Base-by-base conservation (phyloP, 2,329 filamentous ascomycete species). In the Zasmidium citrigriseum region DNA sequence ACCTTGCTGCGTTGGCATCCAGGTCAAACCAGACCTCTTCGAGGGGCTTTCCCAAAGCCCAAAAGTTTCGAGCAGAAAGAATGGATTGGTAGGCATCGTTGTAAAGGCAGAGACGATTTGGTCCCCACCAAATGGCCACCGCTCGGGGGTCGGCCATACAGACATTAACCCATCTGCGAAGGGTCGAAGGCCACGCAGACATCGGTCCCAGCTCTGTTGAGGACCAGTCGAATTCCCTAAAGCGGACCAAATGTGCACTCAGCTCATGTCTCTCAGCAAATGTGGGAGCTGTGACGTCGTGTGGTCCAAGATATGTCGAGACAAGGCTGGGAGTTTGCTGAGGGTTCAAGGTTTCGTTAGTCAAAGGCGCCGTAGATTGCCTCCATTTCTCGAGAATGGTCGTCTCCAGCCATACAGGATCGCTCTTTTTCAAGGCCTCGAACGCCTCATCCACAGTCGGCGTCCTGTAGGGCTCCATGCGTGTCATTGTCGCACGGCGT, bases 11-110 rank as follows among this genome's bases (percentile, higher is more conserved):
- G 27, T n/a, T 44, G 11, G 45, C 34, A 24, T 58, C 54, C 18
- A 61, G 20, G 18, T 67, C 64, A 10, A 49, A 57, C 59, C 62
- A 65, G 10, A 61, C 56, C 14, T 54, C 18, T 9, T 14, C 12
- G 4, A 64, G 48, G 44, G 69, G 69, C 22, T 54, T 41, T 41
- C 60, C 60, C 10, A 66, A 41, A 2, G 53, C 54, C 5, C 34
- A 20, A 0, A 62, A 55, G 27, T 75, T 72, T n/a, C 72, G 59
- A 2, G 61, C 47, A 2, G 69, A 69, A 4, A 74, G 59, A 9
- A 77, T 60, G 34, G 69, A 57, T 16, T 72, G 63, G 25, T 75
- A 75, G 0, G 65, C 55, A 24, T 74, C 70, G 25, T 77, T 77
- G 65, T 76, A 75, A 5, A 76, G 55, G 65, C 73, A 72, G 12